Evolutionary conservation across 352 stramenopile species (phyloP).

Genomic region (Phytophthora podocarpi): DNA sequence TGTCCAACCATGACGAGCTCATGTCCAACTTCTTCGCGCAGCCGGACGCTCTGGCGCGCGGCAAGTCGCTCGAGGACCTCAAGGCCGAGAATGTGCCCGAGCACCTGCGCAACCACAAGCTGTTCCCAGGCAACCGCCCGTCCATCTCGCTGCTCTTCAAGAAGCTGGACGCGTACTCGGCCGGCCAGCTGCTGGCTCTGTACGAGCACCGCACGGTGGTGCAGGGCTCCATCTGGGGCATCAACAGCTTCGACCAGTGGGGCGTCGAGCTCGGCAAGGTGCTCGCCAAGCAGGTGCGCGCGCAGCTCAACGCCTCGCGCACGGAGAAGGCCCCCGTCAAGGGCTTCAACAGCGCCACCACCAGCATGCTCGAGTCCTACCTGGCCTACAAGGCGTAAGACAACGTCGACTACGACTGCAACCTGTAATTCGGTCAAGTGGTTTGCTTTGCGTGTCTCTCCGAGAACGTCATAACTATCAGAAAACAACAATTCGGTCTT

Average conservation of each 20-base stretch:
- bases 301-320: slow-evolving; percentile 86
- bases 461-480: too few relatives aligned
- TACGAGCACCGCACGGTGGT: slow-evolving; percentile 98
- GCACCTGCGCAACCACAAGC: slow-evolving; percentile 94
- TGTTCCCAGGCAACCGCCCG: slow-evolving; percentile 97
- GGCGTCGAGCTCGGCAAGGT: slow-evolving; percentile 98
- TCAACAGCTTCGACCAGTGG: slow-evolving; percentile 99
- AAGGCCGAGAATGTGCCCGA: slow-evolving; percentile 93
- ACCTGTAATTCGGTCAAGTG: too few relatives aligned
- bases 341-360: slow-evolving; percentile 96
- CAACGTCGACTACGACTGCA: too few relatives aligned
- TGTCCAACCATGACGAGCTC: slow-evolving; percentile 99
- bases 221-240: slow-evolving; percentile 98
- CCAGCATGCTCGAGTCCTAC: slow-evolving; percentile 93
- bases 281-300: slow-evolving; percentile 95
- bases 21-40: slow-evolving; percentile 99
- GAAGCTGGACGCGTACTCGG: slow-evolving; percentile 94
- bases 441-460: too few relatives aligned
- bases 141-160: slow-evolving; percentile 97
- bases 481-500: too few relatives aligned
- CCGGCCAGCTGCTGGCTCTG: slow-evolving; percentile 96
- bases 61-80: slow-evolving; percentile 96
- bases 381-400: slow-evolving; percentile 77
- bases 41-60: slow-evolving; percentile 96
- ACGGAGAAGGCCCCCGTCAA: slow-evolving; percentile 77